Conservation (phyloP, 1,284 basidiomycete genomes). For the Exsudoporus floridanus region DNA sequence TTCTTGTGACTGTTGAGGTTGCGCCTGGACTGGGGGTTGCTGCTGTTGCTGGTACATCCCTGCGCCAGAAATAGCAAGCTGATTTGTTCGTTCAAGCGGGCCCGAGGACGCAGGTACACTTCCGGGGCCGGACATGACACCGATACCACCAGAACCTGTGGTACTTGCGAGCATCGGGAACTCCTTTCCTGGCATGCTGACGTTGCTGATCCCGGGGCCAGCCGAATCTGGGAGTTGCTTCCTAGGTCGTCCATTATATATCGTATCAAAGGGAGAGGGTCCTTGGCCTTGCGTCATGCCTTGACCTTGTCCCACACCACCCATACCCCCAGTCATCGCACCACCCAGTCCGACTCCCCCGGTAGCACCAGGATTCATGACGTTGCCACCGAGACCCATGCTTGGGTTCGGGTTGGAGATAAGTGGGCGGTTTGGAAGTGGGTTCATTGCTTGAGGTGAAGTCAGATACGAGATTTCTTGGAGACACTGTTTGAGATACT, state of each 20-base stretch:
- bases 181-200: conserved; percentile 51
- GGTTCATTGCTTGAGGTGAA: conserved; percentile 95
- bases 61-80: conserved; percentile 42
- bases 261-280: conserved; percentile 63
- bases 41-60: conserved; percentile 45
- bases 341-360: conserved; percentile 12
- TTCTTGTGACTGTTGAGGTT: conserved; percentile 27
- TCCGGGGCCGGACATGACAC: conserved; percentile 50
- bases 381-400: conserved; percentile 17
- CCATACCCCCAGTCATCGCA: conserved; percentile 15
- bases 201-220: conserved; percentile 17
- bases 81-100: conserved; percentile 52
- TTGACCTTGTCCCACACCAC: conserved; percentile 16
- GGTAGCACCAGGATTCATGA: conserved; percentile 18
- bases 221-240: conserved; percentile 70
- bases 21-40: conserved; percentile 18
- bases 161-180: conserved; percentile 62
- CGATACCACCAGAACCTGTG: conserved; percentile 34
- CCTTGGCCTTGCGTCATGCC: conserved; percentile 21
- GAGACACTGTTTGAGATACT: conserved; percentile 98
- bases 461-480: conserved; percentile 99
- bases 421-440: conserved; percentile 82
- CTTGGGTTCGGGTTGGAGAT: conserved; percentile 60
- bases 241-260: conserved; percentile 74
- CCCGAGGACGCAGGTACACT: conserved; percentile 46